Evolutionary conservation across 163 green algal species (phyloP), one percentile per base, ranked within the genome.

Genomic region (Prototheca stagnorum): DNA sequence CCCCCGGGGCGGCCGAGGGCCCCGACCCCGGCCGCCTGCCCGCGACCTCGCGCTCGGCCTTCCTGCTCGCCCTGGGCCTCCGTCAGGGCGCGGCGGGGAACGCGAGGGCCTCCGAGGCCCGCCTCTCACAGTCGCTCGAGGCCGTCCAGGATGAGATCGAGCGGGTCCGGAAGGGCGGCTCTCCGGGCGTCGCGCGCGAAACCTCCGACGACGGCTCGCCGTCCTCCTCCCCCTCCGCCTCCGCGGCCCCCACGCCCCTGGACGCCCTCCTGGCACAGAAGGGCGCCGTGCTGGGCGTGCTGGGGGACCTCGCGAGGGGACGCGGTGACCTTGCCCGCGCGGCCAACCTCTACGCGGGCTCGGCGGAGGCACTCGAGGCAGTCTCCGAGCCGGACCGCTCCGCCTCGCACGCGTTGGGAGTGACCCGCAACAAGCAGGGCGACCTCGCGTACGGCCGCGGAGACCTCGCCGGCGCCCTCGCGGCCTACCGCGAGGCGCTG

Each of bases 31-130:
- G n/a, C n/a, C n/a, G n/a, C n/a, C n/a, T n/a, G n/a, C n/a, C n/a
- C n/a, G n/a, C n/a, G n/a, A n/a, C n/a, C n/a, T n/a, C n/a, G n/a
- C n/a, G n/a, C n/a, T n/a, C 62, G 39, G 35, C 49, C 15, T 70
- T 74, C 40, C 39, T 74, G 25, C 51, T 74, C 11, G 62, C 73
- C 39, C 46, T 72, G 29, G 65, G 62, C 17, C 49, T 74, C 22
- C 41, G 59, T 2, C 51, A 62, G 16, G 47, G 66, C 12, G 36
- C 56, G 1, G 62, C 39, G 2, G 62, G 62, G 41, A 74, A 74
- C 36, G 25, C 22, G 17, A 11, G 31, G 31, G 39, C 42, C 23
- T 35, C 27, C 20, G 34, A 49, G n/a, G 12, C 34, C n/a, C 25
- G 49, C 26, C 44, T 69, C 31, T 4, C 15, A 31, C 39, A 51